These are phyloP conservation scores for Asterophora parasitica DNA, from an alignment of 768 basidiomycete genomes.

Conservation along the genomic window DNA sequence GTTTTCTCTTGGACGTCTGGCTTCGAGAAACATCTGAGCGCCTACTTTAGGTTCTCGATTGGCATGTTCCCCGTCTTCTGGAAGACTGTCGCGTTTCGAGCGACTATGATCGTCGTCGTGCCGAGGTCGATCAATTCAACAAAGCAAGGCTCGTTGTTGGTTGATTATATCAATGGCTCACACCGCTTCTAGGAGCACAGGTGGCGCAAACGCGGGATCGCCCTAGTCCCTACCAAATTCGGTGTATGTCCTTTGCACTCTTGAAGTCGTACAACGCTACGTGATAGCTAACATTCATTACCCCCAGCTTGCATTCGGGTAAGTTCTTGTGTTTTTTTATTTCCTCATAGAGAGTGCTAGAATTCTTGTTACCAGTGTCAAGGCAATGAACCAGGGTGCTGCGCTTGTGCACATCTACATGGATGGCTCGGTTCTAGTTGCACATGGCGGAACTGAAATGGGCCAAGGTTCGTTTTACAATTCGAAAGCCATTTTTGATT, in stretches of 20 bases:
- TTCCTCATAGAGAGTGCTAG: too few species aligned
- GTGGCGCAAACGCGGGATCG: slow-evolving; percentile 15
- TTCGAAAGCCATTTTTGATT: not conserved
- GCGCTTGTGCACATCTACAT: slow-evolving; percentile 16
- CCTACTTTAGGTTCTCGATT: slow-evolving; percentile 12
- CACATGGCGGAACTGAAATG: slow-evolving; percentile 17
- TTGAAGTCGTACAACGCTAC: not conserved
- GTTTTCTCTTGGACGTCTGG: too few species aligned
- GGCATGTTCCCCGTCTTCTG: slow-evolving; percentile 16
- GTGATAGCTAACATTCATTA: not conserved
- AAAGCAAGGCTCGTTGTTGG: not conserved
- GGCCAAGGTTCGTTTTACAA: slow-evolving; percentile 11
- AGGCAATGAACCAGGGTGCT: slow-evolving; percentile 12
- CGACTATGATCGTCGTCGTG: slow-evolving; percentile 12
- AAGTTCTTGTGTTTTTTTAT: not conserved
- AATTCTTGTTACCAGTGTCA: not conserved
- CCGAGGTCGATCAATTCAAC: slow-evolving; percentile 15
- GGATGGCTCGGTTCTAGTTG: slow-evolving; percentile 15
- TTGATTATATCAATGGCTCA: not conserved
- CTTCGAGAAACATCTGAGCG: not conserved
- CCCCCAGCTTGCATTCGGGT: slow-evolving; percentile 15
- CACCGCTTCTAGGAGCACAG: slow-evolving; percentile 7
- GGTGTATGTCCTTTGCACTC: slow-evolving; percentile 6
- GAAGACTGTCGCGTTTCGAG: slow-evolving; percentile 14
- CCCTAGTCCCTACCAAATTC: slow-evolving; percentile 14